Conservation (phyloP, 805 yeast species). For the Metschnikowia anglica region DNA sequence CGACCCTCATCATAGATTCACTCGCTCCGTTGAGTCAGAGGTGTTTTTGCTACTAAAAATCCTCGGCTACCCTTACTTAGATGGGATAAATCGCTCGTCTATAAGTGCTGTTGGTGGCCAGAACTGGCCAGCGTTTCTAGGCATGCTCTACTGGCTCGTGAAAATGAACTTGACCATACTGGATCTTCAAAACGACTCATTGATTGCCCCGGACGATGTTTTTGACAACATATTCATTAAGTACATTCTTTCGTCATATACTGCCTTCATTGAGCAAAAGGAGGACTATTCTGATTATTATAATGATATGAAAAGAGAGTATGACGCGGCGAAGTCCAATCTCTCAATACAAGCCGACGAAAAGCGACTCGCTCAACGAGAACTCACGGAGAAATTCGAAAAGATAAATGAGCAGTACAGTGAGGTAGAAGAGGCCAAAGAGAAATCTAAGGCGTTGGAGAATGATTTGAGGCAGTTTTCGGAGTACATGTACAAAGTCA, state of each 20-base stretch:
- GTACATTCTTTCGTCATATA: constrained; percentile 67
- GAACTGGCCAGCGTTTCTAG: constrained; percentile 80
- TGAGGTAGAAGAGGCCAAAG: constrained; percentile 48
- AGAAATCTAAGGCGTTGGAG: constrained; percentile 59
- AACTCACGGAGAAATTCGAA: constrained; percentile 39
- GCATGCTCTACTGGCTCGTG: constrained; percentile 80
- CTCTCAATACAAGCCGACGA: constrained; percentile 47
- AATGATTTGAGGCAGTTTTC: constrained; percentile 69
- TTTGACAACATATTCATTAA: constrained; percentile 53
- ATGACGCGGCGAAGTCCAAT: constrained; percentile 49
- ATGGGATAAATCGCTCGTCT: constrained; percentile 77
- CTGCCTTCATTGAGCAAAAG: constrained; percentile 59
- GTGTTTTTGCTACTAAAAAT: constrained; percentile 64
- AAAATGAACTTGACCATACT: constrained; percentile 45
- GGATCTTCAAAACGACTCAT: constrained; percentile 28
- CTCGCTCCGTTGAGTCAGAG: constrained; percentile 70
- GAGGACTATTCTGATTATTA: constrained; percentile 59
- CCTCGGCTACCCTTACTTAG: constrained; percentile 76
- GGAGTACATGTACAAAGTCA: constrained; percentile 68
- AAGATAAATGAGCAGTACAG: constrained; percentile 46
- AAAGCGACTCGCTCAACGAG: constrained; percentile 41
- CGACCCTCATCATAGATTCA: constrained; percentile 76
- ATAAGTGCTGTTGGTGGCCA: constrained; percentile 90
- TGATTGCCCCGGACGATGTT: constrained; percentile 42
- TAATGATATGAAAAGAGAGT: constrained; percentile 55